Evolutionary conservation across 1,139 yeast species (phyloP), one percentile per base, ranked within the genome.

Genomic region (Suhomyces guaymorum): DNA sequence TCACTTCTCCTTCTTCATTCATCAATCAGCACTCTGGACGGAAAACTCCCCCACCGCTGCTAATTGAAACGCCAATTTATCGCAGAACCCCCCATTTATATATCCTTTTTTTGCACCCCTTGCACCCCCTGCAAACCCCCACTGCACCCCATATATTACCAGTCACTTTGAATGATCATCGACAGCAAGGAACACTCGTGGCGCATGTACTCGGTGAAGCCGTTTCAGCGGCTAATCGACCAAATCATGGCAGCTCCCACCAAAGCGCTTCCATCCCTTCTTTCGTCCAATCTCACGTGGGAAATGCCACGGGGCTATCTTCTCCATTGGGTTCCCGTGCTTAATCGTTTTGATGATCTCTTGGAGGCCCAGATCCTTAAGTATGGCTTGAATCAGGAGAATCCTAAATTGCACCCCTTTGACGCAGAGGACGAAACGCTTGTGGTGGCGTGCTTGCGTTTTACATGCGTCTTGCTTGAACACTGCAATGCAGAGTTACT

Each of bases 261-360:
- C n/a, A 46, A 47, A 8, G 61, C 61, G 30, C 63, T 76, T 34
- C 63, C 71, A 1, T 35, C 36, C 5, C 47, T 47, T 24, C 54
- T 74, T 28, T 39, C 41, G 6, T 47, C 45, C 10, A 59, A 70
- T 41, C 46, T 62, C 41, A 37, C 33, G 24, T 82, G 92, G 90
- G 75, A 77, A 42, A 66, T 82, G 28, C 84, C 90, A 3, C 69
- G 80, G 40, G 89, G 88, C 18, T 90, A 86, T 47, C 59, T 90
- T 28, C 74, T 75, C 46, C 82, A 81, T 42, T 90, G 96, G 95
- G 73, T 86, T 14, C 74, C 82, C 0, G 77, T 87, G 1, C 65
- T 90, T 46, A 84, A 89, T 56, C 69, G 82, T 46, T 79, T 89
- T 49, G 97, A 89, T 54, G 73, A 67, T 10, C 70, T 86, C 13